Base-by-base conservation (phyloP, 192 early-diverging fungal genomes). In the Funneliformis geosporum region DNA sequence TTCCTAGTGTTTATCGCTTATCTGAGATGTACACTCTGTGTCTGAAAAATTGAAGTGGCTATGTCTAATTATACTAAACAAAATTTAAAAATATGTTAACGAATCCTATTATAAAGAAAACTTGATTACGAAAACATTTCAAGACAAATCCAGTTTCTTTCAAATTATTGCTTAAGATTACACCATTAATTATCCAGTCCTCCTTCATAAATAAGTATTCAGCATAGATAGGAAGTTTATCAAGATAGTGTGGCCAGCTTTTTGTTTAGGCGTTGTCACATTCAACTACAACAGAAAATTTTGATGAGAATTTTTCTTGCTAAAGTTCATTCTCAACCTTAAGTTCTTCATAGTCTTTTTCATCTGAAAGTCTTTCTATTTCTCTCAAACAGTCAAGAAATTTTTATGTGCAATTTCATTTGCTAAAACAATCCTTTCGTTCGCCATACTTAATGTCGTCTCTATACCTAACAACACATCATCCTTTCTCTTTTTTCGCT, bases 371-470 rank as follows among this genome's bases (percentile, higher is more conserved):
- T 55, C 10, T 73, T 73, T 25, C 33, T 59, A 28, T 25, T 28
- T 73, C 27, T 18, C 23, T n/a, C 50, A 73, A 59, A 59, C 21
- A 8, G 55, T 73, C 23, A 59, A 73, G 44, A 25, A 12, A 46
- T 59, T 73, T 73, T 73, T 14, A 46, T 73, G 50, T 8, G 39
- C 5, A 25, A 73, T 47, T 73, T 73, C 44, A 16, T 27, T 73
- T 8, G 47, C 47, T 2, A 73, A 0, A 33, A 5, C 9, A 25
- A 73, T 46, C 25, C 50, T 59, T 73, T 73, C 18, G 72, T 59
- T 73, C 8, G 72, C 72, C 72, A 73, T 73, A 39, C 39, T 84
- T 73, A 73, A 73, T 39, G 72, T 59, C 12, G 50, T 21, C 46
- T 73, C 72, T 33, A 28, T 39, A 73, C 23, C 3, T 73, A 73